Evolutionary conservation across 768 basidiomycete genomes (phyloP).

Genomic region (Holtermanniella nyarrowii): DNA sequence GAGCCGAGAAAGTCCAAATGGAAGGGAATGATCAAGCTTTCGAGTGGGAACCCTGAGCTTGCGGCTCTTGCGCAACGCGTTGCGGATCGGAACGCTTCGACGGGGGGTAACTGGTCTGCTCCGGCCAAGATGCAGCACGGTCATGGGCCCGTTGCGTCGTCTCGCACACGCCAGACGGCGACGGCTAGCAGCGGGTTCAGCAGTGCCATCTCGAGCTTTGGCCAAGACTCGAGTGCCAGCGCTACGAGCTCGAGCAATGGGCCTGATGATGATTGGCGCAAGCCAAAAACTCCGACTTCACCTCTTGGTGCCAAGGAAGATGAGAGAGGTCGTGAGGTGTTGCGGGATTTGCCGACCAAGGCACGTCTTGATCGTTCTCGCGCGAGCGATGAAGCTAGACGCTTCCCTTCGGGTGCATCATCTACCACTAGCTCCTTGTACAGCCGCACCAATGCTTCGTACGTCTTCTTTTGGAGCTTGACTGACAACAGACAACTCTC

Average conservation of each 20-base stretch:
- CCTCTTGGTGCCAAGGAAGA: neutral
- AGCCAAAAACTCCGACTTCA: neutral
- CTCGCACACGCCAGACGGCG: conserved; percentile 10
- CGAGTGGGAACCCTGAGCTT: conserved; percentile 31
- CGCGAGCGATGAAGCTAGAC: neutral
- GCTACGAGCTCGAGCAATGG: conserved; percentile 15
- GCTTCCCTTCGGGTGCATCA: neutral
- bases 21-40: conserved; percentile 60
- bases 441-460: conserved; percentile 1
- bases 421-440: neutral
- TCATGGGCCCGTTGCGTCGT: conserved; percentile 43
- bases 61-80: conserved; percentile 34
- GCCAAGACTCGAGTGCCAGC: conserved; percentile 11
- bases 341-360: too few species aligned
- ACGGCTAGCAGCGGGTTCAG: conserved; percentile 6
- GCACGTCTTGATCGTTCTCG: conserved; percentile 1
- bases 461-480: neutral
- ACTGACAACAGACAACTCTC: neutral
- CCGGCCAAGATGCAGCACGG: conserved; percentile 64
- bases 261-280: conserved; percentile 28
- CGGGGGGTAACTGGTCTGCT: conserved; percentile 51
- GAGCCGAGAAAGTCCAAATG: conserved; percentile 65
- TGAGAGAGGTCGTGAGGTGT: neutral
- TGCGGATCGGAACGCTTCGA: conserved; percentile 26
- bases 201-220: conserved; percentile 19